Percentiles rank a stretch among this genome's conserved stretches.
phyloP scores from a whole-genome alignment of 2,329 filamentous ascomycete species.

The Stagonosporopsis chrysanthemi region DNA sequence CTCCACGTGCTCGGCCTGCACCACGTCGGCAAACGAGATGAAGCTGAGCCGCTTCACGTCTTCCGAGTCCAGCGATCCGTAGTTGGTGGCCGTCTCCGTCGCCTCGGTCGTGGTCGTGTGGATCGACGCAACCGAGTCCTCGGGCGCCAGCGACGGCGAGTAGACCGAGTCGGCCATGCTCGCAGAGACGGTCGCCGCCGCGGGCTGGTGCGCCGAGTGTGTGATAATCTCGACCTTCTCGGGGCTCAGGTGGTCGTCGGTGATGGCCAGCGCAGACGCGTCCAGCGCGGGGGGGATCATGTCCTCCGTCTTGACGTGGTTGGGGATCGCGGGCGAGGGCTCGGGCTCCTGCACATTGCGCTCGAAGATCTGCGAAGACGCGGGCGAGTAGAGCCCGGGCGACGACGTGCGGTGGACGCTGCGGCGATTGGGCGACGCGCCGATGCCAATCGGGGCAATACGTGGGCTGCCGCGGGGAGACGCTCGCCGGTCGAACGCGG shows the following conservation, averaged over 20 bases:
- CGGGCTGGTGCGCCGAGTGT: conserved; percentile 82
- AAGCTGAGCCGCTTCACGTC: conserved; percentile 89
- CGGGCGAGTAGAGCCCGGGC: conserved; percentile 80
- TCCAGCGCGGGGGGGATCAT: conserved; percentile 91
- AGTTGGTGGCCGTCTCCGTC: conserved; percentile 67
- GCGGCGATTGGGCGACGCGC: conserved; percentile 69
- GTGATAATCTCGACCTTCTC: conserved; percentile 94
- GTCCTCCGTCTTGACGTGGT: conserved; percentile 93
- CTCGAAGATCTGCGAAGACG: conserved; percentile 83
- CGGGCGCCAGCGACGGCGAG: conserved; percentile 42
- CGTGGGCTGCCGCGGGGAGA: conserved; percentile 49
- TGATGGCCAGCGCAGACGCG: conserved; percentile 90
- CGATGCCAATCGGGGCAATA: conserved; percentile 42
- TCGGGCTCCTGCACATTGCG: conserved; percentile 82
- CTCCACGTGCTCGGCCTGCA: conserved; percentile 80
- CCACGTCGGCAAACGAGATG: conserved; percentile 95
- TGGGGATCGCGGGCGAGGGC: conserved; percentile 84
- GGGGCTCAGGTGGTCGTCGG: conserved; percentile 81
- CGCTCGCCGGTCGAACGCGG: conserved; percentile 36
- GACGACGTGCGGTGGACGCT: conserved; percentile 68
- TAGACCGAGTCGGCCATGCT: conserved; percentile 46
- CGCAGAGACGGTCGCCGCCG: conserved; percentile 67
- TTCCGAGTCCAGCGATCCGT: conserved; percentile 76
- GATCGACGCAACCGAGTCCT: conserved; percentile 36
- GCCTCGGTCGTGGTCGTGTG: conserved; percentile 29